phyloP scores from a whole-genome alignment of 495 filamentous ascomycete species.

The Penicillium odoratum region DNA sequence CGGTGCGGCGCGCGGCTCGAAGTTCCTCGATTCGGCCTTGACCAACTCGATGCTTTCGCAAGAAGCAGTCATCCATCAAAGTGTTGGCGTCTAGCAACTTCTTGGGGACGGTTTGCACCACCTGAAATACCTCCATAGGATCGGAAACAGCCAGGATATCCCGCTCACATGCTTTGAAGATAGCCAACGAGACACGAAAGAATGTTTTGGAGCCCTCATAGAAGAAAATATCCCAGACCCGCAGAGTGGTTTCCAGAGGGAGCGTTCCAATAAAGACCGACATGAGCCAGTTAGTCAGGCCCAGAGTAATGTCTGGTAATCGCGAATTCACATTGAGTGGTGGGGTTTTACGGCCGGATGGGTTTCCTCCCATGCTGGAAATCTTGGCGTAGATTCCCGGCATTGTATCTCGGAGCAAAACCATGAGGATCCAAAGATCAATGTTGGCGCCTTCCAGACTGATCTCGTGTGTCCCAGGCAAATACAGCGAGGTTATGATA shows the following conservation, averaged over 20 bases:
- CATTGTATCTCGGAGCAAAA: constrained; percentile 74
- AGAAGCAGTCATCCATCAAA: constrained; percentile 79
- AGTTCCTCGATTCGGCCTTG: constrained; percentile 56
- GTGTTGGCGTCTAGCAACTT: constrained; percentile 75
- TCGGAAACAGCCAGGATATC: constrained; percentile 80
- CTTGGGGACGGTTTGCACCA: constrained; percentile 88
- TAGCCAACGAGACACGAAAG: constrained; percentile 87
- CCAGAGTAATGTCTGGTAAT: constrained; percentile 86
- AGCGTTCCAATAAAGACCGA: constrained; percentile 89
- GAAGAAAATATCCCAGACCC: constrained; percentile 95
- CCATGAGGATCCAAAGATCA: constrained; percentile 93
- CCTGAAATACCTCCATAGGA: constrained; percentile 94
- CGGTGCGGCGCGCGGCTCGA: constrained; percentile 37
- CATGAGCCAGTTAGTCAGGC: constrained; percentile 99
- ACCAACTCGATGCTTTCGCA: constrained; percentile 78
- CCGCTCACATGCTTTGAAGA: constrained; percentile 87
- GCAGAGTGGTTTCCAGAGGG: constrained; percentile 84
- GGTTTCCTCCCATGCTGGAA: constrained; percentile 65
- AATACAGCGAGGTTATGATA: constrained; percentile 82
- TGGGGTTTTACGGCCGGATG: constrained; percentile 41
- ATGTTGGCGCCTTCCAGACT: constrained; percentile 92
- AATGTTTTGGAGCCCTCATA: constrained; percentile 94
- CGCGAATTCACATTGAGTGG: constrained; percentile 56
- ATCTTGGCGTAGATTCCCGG: constrained; percentile 88
- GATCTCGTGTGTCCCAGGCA: constrained; percentile 91